Percentiles rank a stretch among this genome's conserved stretches.
These are phyloP conservation scores for Ulmus americana DNA, from an alignment of 331 rosid species.

Conservation along the genomic window DNA sequence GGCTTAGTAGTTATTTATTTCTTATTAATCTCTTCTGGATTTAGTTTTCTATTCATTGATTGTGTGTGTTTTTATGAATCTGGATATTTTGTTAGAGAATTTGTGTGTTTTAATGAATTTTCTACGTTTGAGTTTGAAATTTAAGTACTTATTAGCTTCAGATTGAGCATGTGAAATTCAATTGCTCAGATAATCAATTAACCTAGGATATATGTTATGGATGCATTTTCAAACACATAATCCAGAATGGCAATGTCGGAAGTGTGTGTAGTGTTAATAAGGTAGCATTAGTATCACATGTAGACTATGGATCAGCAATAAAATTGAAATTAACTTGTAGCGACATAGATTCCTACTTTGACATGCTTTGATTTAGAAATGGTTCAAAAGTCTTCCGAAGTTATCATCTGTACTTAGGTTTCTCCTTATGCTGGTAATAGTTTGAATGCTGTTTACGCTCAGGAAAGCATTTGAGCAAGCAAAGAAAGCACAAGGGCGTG, in stretches of 20 bases:
- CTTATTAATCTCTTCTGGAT: neutral
- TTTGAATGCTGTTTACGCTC: slow-evolving; percentile 19
- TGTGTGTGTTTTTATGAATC: neutral
- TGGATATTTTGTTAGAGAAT: neutral
- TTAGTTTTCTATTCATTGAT: neutral
- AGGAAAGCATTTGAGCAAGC: slow-evolving; percentile 83
- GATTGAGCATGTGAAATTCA: neutral
- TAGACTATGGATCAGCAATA: neutral
- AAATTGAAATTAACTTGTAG: neutral
- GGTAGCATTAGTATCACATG: neutral
- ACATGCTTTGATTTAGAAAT: neutral
- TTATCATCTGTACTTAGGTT: slow-evolving; percentile 6
- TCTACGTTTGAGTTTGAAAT: neutral
- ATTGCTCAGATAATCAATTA: neutral
- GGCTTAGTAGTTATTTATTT: neutral
- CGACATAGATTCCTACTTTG: neutral
- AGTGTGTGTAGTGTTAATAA: neutral
- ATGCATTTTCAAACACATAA: neutral
- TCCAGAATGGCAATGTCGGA: neutral
- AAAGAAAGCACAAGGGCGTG: slow-evolving; percentile 47
- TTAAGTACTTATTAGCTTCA: neutral
- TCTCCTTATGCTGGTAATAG: slow-evolving; percentile 9
- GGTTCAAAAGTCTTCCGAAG: neutral
- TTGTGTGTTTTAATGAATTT: neutral
- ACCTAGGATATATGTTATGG: neutral